These are phyloP conservation scores for Acer campestre DNA, from an alignment of 345 rosid genomes.

Conservation along the genomic window DNA sequence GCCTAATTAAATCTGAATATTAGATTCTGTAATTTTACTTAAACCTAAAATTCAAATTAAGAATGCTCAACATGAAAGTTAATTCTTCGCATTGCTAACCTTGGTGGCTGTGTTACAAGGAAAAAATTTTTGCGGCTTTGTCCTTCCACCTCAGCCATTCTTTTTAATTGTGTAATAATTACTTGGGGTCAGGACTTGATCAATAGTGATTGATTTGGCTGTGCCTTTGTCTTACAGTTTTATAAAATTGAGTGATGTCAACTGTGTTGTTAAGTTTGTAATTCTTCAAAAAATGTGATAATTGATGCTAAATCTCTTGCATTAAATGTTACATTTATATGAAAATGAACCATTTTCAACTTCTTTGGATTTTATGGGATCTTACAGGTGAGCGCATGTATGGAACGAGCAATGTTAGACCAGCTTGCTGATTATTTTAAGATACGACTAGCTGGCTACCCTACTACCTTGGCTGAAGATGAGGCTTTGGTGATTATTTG, in stretches of 20 bases:
- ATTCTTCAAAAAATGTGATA: not conserved
- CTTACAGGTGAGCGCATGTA: slow-evolving; percentile 85
- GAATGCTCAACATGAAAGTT: not conserved
- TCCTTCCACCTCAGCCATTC: not conserved
- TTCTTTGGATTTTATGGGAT: slow-evolving; percentile 17
- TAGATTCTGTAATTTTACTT: slow-evolving; percentile 9
- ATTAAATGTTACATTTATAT: not conserved
- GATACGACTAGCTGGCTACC: slow-evolving; percentile 72
- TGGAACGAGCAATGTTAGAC: slow-evolving; percentile 87
- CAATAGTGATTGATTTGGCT: slow-evolving; percentile 1
- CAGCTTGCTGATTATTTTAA: slow-evolving; percentile 85
- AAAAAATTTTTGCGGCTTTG: not conserved
- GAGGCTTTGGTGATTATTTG: slow-evolving; percentile 58
- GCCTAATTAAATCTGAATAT: not conserved
- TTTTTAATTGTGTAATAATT: slow-evolving; percentile 5
- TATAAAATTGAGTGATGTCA: not conserved
- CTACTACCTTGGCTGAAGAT: slow-evolving; percentile 80
- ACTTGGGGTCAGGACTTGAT: not conserved
- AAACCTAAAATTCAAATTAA: not conserved
- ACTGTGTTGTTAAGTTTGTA: not conserved
- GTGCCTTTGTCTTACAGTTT: not conserved
- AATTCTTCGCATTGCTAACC: slow-evolving; percentile 13
- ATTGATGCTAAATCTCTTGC: slow-evolving; percentile 2
- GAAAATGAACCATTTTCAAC: slow-evolving; percentile 9
- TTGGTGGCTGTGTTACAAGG: not conserved